Evolutionary conservation across 208 protist genomes (phyloP).

Genomic region (Herpetomonas tarakana): DNA sequence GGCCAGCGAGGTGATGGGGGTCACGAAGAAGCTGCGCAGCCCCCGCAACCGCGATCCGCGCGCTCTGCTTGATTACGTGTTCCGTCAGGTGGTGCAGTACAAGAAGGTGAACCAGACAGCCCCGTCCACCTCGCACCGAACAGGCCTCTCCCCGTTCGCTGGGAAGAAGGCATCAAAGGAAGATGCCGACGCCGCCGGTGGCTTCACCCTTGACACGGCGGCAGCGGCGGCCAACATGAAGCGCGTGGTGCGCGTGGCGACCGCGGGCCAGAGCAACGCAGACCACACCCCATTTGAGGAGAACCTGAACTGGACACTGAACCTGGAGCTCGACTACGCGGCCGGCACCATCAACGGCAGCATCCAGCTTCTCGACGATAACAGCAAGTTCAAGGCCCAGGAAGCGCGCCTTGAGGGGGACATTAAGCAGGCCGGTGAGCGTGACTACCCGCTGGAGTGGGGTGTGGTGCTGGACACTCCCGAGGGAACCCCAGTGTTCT

Average conservation of each 20-base stretch:
- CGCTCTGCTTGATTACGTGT: conserved; percentile 91
- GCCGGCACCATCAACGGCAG: conserved; percentile 67
- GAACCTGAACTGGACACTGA: conserved; percentile 71
- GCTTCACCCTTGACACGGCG: conserved; percentile 15
- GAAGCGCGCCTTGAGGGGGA: conserved; percentile 76
- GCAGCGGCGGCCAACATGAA: conserved; percentile 71
- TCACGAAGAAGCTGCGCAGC: conserved; percentile 90
- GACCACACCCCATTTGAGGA: conserved; percentile 84
- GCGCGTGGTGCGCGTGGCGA: conserved; percentile 76
- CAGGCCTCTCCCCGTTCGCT: conserved; percentile 1
- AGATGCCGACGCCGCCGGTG: conserved; percentile 10
- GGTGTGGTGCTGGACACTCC: conserved; percentile 52
- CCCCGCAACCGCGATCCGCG: conserved; percentile 85
- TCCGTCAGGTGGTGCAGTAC: conserved; percentile 92
- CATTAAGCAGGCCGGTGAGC: conserved; percentile 73
- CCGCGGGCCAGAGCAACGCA: conserved; percentile 24
- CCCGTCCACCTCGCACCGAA: conserved; percentile 9
- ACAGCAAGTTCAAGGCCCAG: conserved; percentile 54
- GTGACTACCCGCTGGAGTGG: conserved; percentile 89
- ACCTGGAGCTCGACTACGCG: conserved; percentile 71
- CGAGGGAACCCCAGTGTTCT: conserved; percentile 65
- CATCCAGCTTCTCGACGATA: conserved; percentile 63
- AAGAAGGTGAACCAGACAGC: conserved; percentile 75
- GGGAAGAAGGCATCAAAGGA: conserved; percentile 8
- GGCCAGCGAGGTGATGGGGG: conserved; percentile 92